Percentiles rank a stretch among this genome's conserved stretches.
phyloP scores from a whole-genome alignment of 306 rosid genomes.

The Glycine soja region DNA sequence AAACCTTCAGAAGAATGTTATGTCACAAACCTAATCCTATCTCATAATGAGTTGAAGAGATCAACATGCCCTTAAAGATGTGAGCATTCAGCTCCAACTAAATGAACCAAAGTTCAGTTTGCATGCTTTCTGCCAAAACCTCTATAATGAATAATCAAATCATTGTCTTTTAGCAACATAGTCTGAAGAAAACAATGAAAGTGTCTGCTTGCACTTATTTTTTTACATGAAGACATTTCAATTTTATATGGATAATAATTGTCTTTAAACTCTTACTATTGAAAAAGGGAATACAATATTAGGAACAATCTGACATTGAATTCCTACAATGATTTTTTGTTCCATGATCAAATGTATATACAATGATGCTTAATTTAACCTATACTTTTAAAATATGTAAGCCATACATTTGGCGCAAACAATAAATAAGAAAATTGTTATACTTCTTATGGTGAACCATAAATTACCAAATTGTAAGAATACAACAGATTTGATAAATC shows the following conservation, averaged over 20 bases:
- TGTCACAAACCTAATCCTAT: conserved; percentile 2
- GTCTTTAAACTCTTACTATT: background rate
- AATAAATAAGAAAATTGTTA: background rate
- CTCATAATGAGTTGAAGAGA: background rate
- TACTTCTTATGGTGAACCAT: background rate
- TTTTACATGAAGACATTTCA: background rate
- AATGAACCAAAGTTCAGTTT: conserved; percentile 16
- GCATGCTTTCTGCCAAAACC: background rate
- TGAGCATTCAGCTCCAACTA: background rate
- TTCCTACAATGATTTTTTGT: background rate
- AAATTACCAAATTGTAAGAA: too few species aligned
- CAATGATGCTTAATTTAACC: background rate
- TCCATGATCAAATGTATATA: background rate
- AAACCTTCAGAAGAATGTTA: background rate
- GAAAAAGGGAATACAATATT: background rate
- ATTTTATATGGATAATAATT: background rate
- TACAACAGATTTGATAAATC: conserved; percentile 19
- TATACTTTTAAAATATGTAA: background rate
- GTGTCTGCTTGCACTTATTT: background rate
- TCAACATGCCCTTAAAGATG: conserved; percentile 2
- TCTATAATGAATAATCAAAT: background rate
- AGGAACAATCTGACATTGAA: background rate
- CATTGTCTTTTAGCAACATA: background rate
- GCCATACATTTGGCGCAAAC: background rate
- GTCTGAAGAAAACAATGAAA: background rate